These are phyloP conservation scores for Linnemannia schmuckeri DNA, from an alignment of 192 early-diverging fungal species.

Conservation along the genomic window DNA sequence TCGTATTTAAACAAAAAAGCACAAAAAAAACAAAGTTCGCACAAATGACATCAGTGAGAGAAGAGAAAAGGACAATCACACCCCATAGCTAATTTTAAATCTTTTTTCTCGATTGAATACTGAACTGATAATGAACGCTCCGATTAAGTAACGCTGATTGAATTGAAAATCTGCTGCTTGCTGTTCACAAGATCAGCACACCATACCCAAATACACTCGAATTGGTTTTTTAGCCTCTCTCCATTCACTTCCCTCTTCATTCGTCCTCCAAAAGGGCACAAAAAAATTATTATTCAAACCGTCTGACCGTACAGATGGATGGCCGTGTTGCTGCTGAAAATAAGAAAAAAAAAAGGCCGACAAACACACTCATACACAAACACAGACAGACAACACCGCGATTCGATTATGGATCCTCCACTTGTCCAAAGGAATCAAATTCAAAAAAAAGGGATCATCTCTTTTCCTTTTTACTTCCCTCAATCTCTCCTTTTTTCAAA, in stretches of 20 bases:
- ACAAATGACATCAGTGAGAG: neutral
- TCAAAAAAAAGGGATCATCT: neutral
- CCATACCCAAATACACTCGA: too few relatives aligned
- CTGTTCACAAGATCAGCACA: too few relatives aligned
- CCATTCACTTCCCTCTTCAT: too few relatives aligned
- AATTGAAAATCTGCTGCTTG: neutral
- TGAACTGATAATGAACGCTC: neutral
- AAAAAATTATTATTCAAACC: too few relatives aligned
- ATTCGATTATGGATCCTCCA: neutral
- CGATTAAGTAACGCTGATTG: neutral
- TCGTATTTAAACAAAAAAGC: neutral
- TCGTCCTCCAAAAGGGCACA: too few relatives aligned
- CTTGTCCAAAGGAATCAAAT: neutral
- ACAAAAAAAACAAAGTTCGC: neutral
- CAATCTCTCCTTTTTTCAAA: neutral
- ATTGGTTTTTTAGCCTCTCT: too few relatives aligned
- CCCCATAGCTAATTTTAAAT: neutral
- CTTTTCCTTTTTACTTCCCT: neutral
- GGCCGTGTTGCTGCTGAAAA: neutral
- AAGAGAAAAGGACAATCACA: too few relatives aligned
- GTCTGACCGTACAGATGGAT: neutral
- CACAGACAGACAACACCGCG: neutral
- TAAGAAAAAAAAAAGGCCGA: neutral
- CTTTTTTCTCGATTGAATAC: neutral
- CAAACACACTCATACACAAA: neutral